phyloP scores from a whole-genome alignment of 169 alveolate species.

The Plasmodium sp. region DNA sequence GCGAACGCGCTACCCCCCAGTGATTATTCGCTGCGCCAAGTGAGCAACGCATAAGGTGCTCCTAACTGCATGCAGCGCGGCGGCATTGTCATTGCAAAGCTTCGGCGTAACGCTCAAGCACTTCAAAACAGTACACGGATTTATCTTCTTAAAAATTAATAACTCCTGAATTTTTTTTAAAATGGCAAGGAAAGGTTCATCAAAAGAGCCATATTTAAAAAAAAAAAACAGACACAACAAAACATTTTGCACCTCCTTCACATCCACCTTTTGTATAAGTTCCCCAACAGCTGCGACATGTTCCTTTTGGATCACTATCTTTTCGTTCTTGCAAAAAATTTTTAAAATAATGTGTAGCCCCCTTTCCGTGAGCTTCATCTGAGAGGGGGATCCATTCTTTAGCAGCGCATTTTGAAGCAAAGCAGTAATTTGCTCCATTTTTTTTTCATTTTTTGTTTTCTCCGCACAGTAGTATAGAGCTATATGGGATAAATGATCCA shows the following conservation, averaged over 20 bases:
- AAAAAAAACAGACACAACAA: conserved; percentile 52
- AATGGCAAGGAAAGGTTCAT: conserved; percentile 31
- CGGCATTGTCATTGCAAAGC: conserved; percentile 4
- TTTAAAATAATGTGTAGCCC: conserved; percentile 49
- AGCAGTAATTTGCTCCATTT: conserved; percentile 12
- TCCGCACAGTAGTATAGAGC: conserved; percentile 70
- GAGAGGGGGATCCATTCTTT: not conserved
- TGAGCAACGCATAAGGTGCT: conserved; percentile 19
- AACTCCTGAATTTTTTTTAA: conserved; percentile 47
- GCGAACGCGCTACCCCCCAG: not conserved
- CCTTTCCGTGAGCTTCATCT: conserved; percentile 36
- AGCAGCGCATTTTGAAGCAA: conserved; percentile 1
- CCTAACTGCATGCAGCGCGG: conserved; percentile 28
- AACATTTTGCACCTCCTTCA: conserved; percentile 21
- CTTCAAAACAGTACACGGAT: conserved; percentile 37
- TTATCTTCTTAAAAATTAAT: conserved; percentile 44
- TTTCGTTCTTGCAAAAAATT: not conserved
- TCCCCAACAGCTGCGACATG: not conserved
- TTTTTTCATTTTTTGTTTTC: conserved; percentile 31
- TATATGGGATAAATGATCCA: conserved; percentile 21
- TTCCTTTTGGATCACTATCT: not conserved
- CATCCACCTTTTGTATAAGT: conserved; percentile 14
- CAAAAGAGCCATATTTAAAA: conserved; percentile 24
- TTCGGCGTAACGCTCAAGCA: not conserved
- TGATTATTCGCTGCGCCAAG: conserved; percentile 3